These are phyloP conservation scores for Leucaena leucocephala DNA, from an alignment of 306 rosid species.

Conservation along the genomic window DNA sequence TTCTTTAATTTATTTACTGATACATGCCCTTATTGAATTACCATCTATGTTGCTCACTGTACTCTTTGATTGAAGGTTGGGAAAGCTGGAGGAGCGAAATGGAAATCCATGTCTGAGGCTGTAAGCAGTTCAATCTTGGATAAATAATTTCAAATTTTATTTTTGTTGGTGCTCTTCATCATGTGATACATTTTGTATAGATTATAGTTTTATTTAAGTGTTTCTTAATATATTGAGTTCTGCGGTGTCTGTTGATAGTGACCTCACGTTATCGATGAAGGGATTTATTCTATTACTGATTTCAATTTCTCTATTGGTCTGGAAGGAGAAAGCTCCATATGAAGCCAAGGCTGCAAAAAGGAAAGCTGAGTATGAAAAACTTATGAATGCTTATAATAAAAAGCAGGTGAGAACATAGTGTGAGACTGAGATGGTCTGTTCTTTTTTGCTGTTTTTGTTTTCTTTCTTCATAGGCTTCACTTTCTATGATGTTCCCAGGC, in stretches of 20 bases:
- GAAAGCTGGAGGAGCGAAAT: conserved; percentile 92
- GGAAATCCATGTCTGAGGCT: conserved; percentile 75
- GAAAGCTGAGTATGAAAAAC: conserved; percentile 74
- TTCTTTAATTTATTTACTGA: neutral
- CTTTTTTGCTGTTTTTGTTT: conserved; percentile 10
- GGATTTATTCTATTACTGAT: conserved; percentile 20
- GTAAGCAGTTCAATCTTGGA: conserved; percentile 51
- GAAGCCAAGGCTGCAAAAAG: conserved; percentile 85
- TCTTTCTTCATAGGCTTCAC: conserved; percentile 25
- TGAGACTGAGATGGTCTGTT: conserved; percentile 9
- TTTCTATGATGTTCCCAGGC: conserved; percentile 44
- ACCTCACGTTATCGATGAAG: neutral
- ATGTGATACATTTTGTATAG: neutral
- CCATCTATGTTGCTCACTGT: conserved; percentile 15
- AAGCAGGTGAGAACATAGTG: conserved; percentile 49
- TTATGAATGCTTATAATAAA: conserved; percentile 64
- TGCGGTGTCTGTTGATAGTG: neutral
- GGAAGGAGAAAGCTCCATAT: conserved; percentile 86
- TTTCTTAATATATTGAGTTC: neutral
- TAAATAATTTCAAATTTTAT: conserved; percentile 2
- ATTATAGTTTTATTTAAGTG: neutral
- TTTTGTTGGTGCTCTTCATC: conserved; percentile 5
- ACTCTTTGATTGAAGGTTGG: conserved; percentile 69
- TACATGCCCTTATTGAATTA: neutral
- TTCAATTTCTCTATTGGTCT: conserved; percentile 26